A percentile compares a stretch with the other conserved stretches of the same genome.
Evolutionary conservation across 192 early-diverging fungal species (phyloP).

Genomic region (Coemansia sp.): DNA sequence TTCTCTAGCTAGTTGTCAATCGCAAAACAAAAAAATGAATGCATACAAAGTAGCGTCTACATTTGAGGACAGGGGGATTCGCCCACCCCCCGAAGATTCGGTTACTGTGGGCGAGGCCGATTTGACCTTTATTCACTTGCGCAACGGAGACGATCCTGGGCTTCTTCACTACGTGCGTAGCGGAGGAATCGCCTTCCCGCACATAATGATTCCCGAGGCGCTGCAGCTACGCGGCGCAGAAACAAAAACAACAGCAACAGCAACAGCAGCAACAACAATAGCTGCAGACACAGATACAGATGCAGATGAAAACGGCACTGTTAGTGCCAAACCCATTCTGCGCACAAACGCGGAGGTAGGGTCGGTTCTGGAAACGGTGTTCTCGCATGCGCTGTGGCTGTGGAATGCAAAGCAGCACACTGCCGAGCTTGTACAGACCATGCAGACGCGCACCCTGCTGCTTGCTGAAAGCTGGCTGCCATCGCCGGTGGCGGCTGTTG

Average conservation of each 20-base stretch:
- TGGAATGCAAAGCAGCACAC: conserved; percentile 49
- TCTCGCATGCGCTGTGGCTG: conserved; percentile 28
- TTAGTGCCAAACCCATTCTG: conserved; percentile 7
- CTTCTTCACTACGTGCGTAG: conserved; percentile 44
- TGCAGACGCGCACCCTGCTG: conserved; percentile 18
- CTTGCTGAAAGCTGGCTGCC: conserved; percentile 43
- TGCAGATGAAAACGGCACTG: background rate
- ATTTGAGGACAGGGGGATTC: conserved; percentile 45
- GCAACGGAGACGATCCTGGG: conserved; percentile 30
- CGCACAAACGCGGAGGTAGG: conserved; percentile 2
- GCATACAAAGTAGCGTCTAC: conserved; percentile 22
- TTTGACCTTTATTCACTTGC: conserved; percentile 45
- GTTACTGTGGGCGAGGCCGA: conserved; percentile 53
- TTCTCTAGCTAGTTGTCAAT: background rate
- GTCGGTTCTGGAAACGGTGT: conserved; percentile 8
- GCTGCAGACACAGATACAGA: background rate
- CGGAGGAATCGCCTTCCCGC: conserved; percentile 53
- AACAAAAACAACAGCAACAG: background rate
- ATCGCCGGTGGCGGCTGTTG: conserved; percentile 13
- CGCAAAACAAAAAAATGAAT: conserved; percentile 17
- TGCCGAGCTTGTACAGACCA: conserved; percentile 1
- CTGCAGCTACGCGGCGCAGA: conserved; percentile 26
- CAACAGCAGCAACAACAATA: background rate
- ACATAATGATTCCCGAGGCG: conserved; percentile 55
- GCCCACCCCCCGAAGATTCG: conserved; percentile 35